These are phyloP conservation scores for Graphiopsis chlorocephala DNA, from an alignment of 2,329 filamentous ascomycete genomes.

Conservation along the genomic window DNA sequence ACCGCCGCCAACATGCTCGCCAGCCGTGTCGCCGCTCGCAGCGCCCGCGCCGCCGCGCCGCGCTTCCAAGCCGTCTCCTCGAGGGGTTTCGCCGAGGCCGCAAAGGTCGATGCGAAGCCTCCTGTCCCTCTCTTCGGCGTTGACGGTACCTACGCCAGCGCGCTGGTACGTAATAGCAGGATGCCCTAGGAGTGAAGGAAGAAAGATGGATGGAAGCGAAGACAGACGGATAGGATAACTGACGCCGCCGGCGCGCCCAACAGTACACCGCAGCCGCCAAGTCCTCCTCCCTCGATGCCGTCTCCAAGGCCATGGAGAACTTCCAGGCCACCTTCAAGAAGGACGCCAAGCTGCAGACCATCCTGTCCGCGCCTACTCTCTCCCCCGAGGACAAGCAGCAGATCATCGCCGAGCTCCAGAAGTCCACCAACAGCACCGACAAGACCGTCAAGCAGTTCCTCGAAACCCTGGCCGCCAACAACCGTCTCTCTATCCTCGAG, in stretches of 20 bases:
- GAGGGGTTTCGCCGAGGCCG: conserved; percentile 72
- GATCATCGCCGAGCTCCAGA: conserved; percentile 84
- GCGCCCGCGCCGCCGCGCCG: conserved; percentile 54
- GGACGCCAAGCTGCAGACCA: conserved; percentile 74
- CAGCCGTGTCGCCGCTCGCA: conserved; percentile 55
- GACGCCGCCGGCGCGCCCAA: conserved; percentile 16
- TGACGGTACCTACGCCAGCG: conserved; percentile 97
- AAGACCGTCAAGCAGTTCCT: conserved; percentile 95
- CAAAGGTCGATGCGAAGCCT: conserved; percentile 67
- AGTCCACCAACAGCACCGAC: conserved; percentile 67
- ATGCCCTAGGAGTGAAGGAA: conserved; percentile 9
- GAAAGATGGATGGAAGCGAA: background rate
- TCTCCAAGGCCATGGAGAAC: conserved; percentile 72
- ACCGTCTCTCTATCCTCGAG: conserved; percentile 79
- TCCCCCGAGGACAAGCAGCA: conserved; percentile 74
- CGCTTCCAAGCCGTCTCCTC: conserved; percentile 56
- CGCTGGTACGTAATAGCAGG: conserved; percentile 71
- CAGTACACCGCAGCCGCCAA: conserved; percentile 97
- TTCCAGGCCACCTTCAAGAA: conserved; percentile 72
- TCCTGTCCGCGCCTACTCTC: conserved; percentile 81
- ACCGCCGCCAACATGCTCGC: conserved; percentile 51
- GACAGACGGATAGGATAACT: conserved; percentile 10
- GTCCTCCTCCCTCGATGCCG: conserved; percentile 77
- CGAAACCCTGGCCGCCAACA: conserved; percentile 87
- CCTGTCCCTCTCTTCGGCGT: conserved; percentile 91